phyloP scores from a whole-genome alignment of 2,329 filamentous ascomycete genomes.

The Pseudogymnoascus sp. region DNA sequence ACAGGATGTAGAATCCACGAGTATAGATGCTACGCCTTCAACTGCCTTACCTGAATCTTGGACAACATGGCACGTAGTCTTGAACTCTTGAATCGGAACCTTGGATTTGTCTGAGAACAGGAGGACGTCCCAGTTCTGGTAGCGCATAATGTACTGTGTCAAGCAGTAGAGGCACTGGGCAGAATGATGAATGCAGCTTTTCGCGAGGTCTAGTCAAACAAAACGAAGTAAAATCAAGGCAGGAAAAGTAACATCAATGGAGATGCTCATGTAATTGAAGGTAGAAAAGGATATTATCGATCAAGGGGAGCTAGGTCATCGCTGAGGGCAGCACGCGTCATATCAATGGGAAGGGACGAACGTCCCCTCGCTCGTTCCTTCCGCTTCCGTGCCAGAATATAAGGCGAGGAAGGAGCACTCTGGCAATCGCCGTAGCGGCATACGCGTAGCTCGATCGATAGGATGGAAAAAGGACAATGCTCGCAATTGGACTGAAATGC shows the following conservation, averaged over 20 bases:
- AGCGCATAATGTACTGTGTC: slow-evolving; percentile 54
- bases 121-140: slow-evolving; percentile 78
- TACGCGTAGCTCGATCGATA: background rate
- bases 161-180: background rate
- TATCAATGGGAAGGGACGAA: background rate
- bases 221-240: background rate
- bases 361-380: background rate
- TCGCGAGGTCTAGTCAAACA: background rate
- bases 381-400: background rate
- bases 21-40: background rate
- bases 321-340: too few species aligned
- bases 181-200: background rate
- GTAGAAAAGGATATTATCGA: background rate
- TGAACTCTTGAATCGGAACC: slow-evolving; percentile 73
- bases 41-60: slow-evolving; percentile 35
- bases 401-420: background rate
- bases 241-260: background rate
- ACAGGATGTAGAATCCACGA: slow-evolving; percentile 9
- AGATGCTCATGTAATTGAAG: slow-evolving; percentile 5
- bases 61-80: slow-evolving; percentile 64
- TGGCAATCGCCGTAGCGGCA: too few species aligned
- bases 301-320: background rate
- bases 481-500: background rate
- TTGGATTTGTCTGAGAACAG: slow-evolving; percentile 61
- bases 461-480: background rate